These are phyloP conservation scores for Trichoderma atrobrunneum DNA, from an alignment of 2,329 filamentous ascomycete genomes.

Conservation along the genomic window DNA sequence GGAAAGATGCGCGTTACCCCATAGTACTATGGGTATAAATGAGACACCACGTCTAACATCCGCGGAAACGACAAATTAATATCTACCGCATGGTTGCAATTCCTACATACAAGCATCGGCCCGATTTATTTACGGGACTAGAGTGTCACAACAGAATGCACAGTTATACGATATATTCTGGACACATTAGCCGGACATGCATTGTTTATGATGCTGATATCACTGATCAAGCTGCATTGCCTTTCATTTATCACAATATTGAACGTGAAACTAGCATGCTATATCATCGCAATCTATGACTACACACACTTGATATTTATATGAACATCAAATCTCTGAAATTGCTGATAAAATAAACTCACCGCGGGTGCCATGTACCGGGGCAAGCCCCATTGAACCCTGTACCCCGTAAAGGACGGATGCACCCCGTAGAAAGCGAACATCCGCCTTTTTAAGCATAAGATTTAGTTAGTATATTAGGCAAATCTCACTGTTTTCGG, in stretches of 20 bases:
- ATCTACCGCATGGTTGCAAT: background rate
- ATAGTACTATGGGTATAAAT: background rate
- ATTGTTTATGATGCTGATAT: background rate
- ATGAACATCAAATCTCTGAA: background rate
- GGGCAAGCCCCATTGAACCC: background rate
- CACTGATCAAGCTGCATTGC: background rate
- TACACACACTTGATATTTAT: background rate
- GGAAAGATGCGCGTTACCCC: background rate
- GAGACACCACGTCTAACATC: background rate
- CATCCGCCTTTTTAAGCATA: background rate
- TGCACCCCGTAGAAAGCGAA: background rate
- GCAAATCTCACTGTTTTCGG: background rate
- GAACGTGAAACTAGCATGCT: background rate
- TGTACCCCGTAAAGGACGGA: background rate
- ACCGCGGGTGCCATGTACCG: background rate
- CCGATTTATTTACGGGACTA: background rate
- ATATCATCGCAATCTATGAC: background rate
- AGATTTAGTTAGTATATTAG: background rate
- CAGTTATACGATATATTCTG: background rate
- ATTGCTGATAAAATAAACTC: background rate
- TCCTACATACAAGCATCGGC: background rate
- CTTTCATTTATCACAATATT: background rate
- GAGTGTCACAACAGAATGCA: background rate
- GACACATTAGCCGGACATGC: background rate
- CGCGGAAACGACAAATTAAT: background rate